A percentile compares a stretch with the other conserved stretches of the same genome.
Conservation (phyloP, 164 flowering plant genomes). For the Berberis vulgaris region DNA sequence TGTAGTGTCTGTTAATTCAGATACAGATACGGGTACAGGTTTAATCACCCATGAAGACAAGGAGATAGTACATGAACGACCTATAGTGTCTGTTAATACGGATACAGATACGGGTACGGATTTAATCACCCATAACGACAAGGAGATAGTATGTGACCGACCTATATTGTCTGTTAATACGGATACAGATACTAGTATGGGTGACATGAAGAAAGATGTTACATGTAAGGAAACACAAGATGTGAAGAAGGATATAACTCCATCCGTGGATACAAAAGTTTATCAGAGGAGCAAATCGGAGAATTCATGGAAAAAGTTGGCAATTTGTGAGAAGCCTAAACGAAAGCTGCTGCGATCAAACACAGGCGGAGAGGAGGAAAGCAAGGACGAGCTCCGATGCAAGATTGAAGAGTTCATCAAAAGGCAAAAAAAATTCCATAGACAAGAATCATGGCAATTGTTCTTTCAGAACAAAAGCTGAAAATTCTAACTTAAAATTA, state of each 20-base stretch:
- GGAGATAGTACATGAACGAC: no score
- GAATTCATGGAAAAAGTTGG: conserved; percentile 10
- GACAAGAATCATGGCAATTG: conserved; percentile 24
- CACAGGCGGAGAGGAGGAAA: conserved; percentile 25
- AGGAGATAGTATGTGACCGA: no score
- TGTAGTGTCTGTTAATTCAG: no score
- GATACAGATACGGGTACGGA: no score
- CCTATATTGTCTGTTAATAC: no score
- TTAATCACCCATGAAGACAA: no score
- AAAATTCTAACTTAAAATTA: no score
- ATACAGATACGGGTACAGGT: neutral
- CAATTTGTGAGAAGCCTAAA: neutral
- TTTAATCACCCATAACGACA: no score
- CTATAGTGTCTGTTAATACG: no score
- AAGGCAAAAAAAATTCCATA: conserved; percentile 21
- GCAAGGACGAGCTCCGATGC: conserved; percentile 29
- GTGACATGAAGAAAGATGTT: no score
- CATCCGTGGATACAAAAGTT: neutral
- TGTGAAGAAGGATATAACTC: neutral
- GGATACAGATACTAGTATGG: neutral
- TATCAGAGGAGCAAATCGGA: conserved; percentile 37
- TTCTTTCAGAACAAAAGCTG: conserved; percentile 6
- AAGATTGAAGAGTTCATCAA: conserved; percentile 32
- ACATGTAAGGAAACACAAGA: no score
- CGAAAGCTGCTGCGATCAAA: conserved; percentile 37